Conservation (phyloP, 495 filamentous ascomycete genomes). For the Pseudomonodictys pantanalensis region DNA sequence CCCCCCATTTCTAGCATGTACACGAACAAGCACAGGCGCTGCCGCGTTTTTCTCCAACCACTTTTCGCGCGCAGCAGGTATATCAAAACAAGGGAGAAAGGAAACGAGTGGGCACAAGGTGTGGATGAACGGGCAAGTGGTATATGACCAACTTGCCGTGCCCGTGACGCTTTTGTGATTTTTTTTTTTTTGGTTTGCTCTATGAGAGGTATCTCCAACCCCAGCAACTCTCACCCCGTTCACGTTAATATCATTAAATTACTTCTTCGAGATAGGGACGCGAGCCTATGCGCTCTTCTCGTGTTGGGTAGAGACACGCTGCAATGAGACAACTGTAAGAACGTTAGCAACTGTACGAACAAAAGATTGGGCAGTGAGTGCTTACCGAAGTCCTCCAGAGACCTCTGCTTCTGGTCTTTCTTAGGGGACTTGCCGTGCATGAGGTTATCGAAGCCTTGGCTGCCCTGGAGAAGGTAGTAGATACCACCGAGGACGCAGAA, state of each 20-base stretch:
- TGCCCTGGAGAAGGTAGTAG: constrained; percentile 76
- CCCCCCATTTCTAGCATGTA: constrained; percentile 28
- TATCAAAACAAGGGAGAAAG: not conserved
- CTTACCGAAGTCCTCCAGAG: constrained; percentile 83
- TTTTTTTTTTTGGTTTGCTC: constrained; percentile 18
- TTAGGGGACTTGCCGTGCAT: constrained; percentile 85
- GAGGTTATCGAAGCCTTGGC: constrained; percentile 76
- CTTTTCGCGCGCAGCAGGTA: not conserved
- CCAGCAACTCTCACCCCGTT: not conserved
- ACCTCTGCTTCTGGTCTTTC: constrained; percentile 69
- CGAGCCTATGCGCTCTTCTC: constrained; percentile 63
- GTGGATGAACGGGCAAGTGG: too few relatives aligned
- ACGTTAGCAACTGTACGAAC: constrained; percentile 32
- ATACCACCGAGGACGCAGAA: constrained; percentile 66
- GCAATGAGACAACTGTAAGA: constrained; percentile 68
- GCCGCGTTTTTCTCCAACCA: too few relatives aligned
- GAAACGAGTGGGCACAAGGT: not conserved
- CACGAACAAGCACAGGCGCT: constrained; percentile 9
- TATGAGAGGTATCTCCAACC: not conserved
- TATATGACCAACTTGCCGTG: too few relatives aligned
- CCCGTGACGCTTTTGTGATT: constrained; percentile 8
- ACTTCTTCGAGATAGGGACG: not conserved
- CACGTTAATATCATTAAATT: constrained; percentile 29
- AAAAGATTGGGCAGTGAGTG: constrained; percentile 14
- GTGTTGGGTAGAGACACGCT: constrained; percentile 81